A percentile compares a stretch with the other conserved stretches of the same genome.
Evolutionary conservation across 2,329 filamentous ascomycete genomes (phyloP).

Genomic region (Clarireedia paspali): DNA sequence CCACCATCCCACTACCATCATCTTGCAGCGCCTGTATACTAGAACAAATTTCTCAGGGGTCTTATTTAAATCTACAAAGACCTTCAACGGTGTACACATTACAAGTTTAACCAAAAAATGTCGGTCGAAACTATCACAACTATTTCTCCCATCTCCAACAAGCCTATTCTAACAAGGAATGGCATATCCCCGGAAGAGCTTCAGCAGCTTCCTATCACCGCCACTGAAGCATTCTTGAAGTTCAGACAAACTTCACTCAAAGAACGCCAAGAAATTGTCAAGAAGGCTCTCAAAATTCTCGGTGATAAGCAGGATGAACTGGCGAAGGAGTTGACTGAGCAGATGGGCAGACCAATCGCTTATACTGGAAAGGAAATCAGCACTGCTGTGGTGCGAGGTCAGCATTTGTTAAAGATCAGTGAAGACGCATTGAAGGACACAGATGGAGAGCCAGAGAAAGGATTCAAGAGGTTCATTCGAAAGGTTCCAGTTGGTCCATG

Average conservation of each 20-base stretch:
- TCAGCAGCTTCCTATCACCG: constrained; percentile 60
- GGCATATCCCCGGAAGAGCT: constrained; percentile 67
- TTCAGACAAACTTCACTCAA: constrained; percentile 69
- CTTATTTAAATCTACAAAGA: neutral
- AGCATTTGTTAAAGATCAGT: constrained; percentile 81
- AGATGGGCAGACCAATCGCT: constrained; percentile 91
- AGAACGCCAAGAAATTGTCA: constrained; percentile 73
- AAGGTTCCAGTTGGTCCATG: constrained; percentile 84
- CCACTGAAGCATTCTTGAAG: constrained; percentile 66
- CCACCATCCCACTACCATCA: constrained; percentile 1
- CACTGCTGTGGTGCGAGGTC: constrained; percentile 76
- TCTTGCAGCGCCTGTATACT: neutral
- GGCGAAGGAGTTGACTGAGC: constrained; percentile 77
- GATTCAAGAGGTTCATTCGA: constrained; percentile 84
- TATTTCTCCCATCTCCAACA: constrained; percentile 85
- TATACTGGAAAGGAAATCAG: constrained; percentile 78
- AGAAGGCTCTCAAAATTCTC: constrained; percentile 67
- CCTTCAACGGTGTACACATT: neutral
- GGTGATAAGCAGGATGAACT: constrained; percentile 68
- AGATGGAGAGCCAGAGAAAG: constrained; percentile 73
- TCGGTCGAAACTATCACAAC: constrained; percentile 62
- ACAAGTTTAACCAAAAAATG: constrained; percentile 34
- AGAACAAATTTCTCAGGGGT: no score
- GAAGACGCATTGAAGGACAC: constrained; percentile 72
- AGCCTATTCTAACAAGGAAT: constrained; percentile 71